A percentile compares a stretch with the other conserved stretches of the same genome.
Evolutionary conservation across 2,329 filamentous ascomycete genomes (phyloP).

Genomic region (Ceratocystis albifundus): DNA sequence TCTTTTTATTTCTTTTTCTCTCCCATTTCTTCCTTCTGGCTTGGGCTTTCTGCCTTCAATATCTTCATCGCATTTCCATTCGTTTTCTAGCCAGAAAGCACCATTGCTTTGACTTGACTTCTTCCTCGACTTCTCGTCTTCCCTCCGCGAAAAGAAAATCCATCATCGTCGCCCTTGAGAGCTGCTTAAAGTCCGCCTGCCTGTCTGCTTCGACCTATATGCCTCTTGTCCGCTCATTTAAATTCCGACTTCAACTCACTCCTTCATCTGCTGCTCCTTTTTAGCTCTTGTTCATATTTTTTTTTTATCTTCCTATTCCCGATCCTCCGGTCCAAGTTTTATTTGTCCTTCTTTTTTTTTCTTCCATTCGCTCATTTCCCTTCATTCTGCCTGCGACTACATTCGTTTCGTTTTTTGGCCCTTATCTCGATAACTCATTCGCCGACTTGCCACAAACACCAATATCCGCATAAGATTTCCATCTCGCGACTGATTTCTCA

Average conservation of each 20-base stretch:
- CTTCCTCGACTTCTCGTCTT: slow-evolving; percentile 1
- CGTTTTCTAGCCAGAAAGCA: neutral
- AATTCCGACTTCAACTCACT: neutral
- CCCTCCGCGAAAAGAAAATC: neutral
- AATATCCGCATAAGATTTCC: neutral
- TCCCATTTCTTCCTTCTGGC: neutral
- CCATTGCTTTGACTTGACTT: neutral
- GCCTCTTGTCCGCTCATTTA: neutral
- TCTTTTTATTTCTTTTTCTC: no score
- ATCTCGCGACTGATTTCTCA: neutral
- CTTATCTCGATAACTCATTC: neutral
- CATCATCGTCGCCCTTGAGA: neutral
- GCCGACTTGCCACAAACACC: neutral
- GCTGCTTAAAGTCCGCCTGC: neutral
- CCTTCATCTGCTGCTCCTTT: neutral
- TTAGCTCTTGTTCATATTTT: neutral
- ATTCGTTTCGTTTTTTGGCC: neutral
- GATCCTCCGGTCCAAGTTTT: neutral
- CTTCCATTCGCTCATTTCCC: neutral
- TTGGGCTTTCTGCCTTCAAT: slow-evolving; percentile 11
- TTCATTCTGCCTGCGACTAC: neutral
- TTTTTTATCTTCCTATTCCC: neutral
- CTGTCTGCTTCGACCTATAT: neutral
- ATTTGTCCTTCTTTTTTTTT: slow-evolving; percentile 5
- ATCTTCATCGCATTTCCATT: slow-evolving; percentile 11